Conservation (phyloP, 129 eudicot species). For the Lactuca sativa region DNA sequence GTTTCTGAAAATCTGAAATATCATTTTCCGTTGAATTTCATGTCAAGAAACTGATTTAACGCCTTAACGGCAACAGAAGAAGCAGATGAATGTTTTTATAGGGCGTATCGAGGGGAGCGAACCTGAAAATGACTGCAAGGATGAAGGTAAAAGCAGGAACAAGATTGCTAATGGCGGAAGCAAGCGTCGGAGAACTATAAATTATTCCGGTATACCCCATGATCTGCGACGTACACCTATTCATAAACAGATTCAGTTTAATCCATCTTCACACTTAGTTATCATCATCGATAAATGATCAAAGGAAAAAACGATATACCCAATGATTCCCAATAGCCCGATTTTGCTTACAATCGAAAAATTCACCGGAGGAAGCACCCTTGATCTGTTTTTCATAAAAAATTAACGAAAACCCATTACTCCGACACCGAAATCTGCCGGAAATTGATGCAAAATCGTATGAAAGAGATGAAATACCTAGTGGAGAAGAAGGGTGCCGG, state of each 20-base stretch:
- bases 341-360: constrained; percentile 58
- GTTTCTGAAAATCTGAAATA: too few species aligned
- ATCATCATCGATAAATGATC: not conserved
- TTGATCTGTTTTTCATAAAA: constrained; percentile 45
- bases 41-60: too few species aligned
- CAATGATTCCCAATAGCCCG: constrained; percentile 59
- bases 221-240: constrained; percentile 62
- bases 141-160: constrained; percentile 88
- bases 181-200: constrained; percentile 82
- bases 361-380: constrained; percentile 55
- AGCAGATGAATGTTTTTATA: too few species aligned
- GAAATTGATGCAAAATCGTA: too few species aligned
- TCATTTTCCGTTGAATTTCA: too few species aligned
- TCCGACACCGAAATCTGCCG: not conserved
- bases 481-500: constrained; percentile 68
- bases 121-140: constrained; percentile 92
- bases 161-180: constrained; percentile 89
- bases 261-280: not conserved
- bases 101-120: not conserved
- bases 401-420: not conserved
- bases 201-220: constrained; percentile 78
- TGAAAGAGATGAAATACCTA: constrained; percentile 18
- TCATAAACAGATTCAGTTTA: not conserved
- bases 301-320: constrained; percentile 35
- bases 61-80: not conserved